Percentiles rank a stretch among this genome's conserved stretches.
phyloP scores from a whole-genome alignment of 2,329 filamentous ascomycete species.

The Ascosphaera aggregata region DNA sequence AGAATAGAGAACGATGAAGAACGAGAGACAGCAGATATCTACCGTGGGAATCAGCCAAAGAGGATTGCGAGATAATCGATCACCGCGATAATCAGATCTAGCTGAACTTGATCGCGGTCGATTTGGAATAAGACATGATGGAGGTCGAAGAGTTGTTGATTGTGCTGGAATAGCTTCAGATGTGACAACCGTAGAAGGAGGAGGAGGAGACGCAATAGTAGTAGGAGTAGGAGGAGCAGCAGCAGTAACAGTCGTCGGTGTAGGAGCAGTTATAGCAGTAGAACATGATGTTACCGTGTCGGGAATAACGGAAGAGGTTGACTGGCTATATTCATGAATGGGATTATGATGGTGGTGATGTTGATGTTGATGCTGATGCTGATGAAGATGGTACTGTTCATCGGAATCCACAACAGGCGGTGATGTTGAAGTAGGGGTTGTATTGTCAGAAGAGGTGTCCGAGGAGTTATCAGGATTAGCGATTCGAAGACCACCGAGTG shows the following conservation, averaged over 20 bases:
- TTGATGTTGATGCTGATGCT: slow-evolving; percentile 2
- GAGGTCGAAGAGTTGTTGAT: too few species aligned
- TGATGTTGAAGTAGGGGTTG: too few species aligned
- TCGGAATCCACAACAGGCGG: too few species aligned
- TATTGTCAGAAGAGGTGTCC: slow-evolving; percentile 15
- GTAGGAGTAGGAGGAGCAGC: slow-evolving; percentile 3
- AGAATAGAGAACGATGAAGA: not conserved
- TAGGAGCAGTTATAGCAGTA: not conserved
- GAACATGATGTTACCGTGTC: slow-evolving; percentile 2
- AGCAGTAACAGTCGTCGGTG: not conserved
- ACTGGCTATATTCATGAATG: slow-evolving; percentile 4
- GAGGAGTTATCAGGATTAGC: slow-evolving; percentile 74
- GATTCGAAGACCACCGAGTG: slow-evolving; percentile 82
- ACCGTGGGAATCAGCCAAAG: not conserved
- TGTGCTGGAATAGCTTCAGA: too few species aligned
- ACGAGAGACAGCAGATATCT: not conserved
- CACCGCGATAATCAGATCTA: not conserved
- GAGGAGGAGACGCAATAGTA: slow-evolving; percentile 5
- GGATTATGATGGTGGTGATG: slow-evolving; percentile 1
- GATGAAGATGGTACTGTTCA: slow-evolving; percentile 6
- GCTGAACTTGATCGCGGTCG: not conserved
- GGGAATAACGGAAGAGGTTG: slow-evolving; percentile 1
- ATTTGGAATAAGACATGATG: slow-evolving; percentile 9
- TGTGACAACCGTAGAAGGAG: too few species aligned
- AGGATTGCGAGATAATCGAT: not conserved